phyloP scores from a whole-genome alignment of 805 yeast species.

The Isabelozyma heimii region DNA sequence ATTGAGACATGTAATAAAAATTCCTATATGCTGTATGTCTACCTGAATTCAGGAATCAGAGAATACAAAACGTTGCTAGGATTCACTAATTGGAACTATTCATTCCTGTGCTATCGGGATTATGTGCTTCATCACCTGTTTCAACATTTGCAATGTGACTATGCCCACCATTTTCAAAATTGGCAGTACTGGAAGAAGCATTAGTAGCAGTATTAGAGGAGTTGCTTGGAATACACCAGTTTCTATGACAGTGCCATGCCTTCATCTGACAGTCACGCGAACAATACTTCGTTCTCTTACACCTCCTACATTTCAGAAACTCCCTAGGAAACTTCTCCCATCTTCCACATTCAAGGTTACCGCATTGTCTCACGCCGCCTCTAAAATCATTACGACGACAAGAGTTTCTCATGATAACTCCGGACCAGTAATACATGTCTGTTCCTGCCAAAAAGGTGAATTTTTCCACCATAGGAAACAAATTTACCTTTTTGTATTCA shows the following conservation, averaged over 20 bases:
- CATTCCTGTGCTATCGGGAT: not conserved
- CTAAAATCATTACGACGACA: conserved; percentile 84
- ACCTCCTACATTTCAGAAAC: conserved; percentile 91
- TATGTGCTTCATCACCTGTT: not conserved
- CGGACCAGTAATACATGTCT: conserved; percentile 94
- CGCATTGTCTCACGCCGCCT: conserved; percentile 94
- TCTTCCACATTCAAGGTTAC: conserved; percentile 85
- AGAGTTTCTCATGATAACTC: conserved; percentile 95
- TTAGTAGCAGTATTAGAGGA: conserved; percentile 23
- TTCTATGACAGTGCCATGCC: conserved; percentile 91
- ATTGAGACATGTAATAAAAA: too few species aligned
- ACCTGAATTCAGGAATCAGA: too few species aligned
- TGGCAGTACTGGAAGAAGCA: conserved; percentile 1
- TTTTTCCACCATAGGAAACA: conserved; percentile 89
- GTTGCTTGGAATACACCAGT: conserved; percentile 76
- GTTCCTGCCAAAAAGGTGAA: conserved; percentile 72
- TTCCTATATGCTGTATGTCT: too few species aligned
- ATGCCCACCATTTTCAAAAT: not conserved
- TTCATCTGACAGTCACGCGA: conserved; percentile 86
- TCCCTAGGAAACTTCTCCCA: conserved; percentile 92
- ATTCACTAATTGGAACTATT: not conserved
- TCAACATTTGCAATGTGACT: not conserved
- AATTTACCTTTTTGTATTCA: conserved; percentile 54
- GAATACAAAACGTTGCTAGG: not conserved
- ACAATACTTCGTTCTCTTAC: conserved; percentile 94